Evolutionary conservation across 1,284 basidiomycete genomes (phyloP).

Genomic region (Prillingera fragicola): DNA sequence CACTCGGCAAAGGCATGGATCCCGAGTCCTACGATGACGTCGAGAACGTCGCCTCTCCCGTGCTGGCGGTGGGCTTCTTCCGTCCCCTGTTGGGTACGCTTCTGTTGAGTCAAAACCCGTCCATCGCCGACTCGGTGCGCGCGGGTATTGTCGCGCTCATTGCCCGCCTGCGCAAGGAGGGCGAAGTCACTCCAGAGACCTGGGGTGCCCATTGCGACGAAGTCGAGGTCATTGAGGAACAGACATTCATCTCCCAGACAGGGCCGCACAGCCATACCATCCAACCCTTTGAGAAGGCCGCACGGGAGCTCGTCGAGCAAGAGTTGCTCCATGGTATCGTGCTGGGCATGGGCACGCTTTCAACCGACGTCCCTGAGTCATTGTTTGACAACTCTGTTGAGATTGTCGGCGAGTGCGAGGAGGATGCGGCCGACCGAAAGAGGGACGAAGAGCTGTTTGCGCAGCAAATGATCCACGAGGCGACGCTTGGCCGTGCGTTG

Average conservation of each 20-base stretch:
- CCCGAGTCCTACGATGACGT: too few species aligned
- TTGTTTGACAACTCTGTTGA: slow-evolving; percentile 27
- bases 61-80: slow-evolving; percentile 75
- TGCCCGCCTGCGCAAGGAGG: slow-evolving; percentile 47
- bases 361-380: slow-evolving; percentile 49
- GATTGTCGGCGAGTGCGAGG: slow-evolving; percentile 10
- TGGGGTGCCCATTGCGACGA: slow-evolving; percentile 27
- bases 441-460: slow-evolving; percentile 32
- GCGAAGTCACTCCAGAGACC: slow-evolving; percentile 28
- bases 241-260: slow-evolving; percentile 40
- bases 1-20: too few species aligned
- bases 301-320: slow-evolving; percentile 63
- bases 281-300: slow-evolving; percentile 53
- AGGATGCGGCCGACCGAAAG: slow-evolving; percentile 5
- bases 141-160: slow-evolving; percentile 73
- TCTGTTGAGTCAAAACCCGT: slow-evolving; percentile 70
- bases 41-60: slow-evolving; percentile 43
- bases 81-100: slow-evolving; percentile 86
- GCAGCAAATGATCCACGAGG: slow-evolving; percentile 56
- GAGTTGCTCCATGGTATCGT: slow-evolving; percentile 79
- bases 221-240: slow-evolving; percentile 18
- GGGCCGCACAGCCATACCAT: slow-evolving; percentile 44
- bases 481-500: slow-evolving; percentile 77
- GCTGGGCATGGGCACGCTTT: slow-evolving; percentile 77
- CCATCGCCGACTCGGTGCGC: slow-evolving; percentile 68